Conservation (phyloP, 345 rosid genomes). For the Eucalyptus dawsonii region DNA sequence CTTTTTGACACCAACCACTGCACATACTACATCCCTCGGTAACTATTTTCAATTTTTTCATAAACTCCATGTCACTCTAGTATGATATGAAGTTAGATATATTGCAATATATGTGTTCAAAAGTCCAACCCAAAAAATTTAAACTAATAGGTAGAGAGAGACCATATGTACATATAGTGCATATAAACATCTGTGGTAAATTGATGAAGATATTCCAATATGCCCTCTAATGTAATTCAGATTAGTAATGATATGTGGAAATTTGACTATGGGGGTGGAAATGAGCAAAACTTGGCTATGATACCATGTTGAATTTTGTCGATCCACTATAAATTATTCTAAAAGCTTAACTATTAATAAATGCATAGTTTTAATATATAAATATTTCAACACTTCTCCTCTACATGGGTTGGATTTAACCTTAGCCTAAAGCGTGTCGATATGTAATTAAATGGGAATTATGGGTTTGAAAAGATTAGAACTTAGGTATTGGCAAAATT, state of each 20-base stretch:
- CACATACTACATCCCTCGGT: rapidly evolving
- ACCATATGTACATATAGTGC: neutral
- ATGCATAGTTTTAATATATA: neutral
- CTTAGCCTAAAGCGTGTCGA: neutral
- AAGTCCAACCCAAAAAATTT: neutral
- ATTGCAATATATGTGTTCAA: neutral
- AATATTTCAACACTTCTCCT: neutral
- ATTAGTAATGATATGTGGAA: neutral
- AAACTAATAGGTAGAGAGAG: neutral
- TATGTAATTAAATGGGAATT: neutral
- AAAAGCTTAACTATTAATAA: neutral
- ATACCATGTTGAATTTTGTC: neutral
- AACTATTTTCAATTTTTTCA: neutral
- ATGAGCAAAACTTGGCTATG: neutral
- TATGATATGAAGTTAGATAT: neutral
- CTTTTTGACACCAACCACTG: neutral
- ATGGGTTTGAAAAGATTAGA: neutral
- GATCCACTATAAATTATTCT: neutral
- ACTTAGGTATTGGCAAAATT: neutral
- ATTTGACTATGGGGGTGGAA: neutral
- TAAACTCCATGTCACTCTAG: neutral
- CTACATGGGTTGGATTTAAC: neutral
- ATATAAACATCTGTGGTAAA: neutral
- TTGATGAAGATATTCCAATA: neutral
- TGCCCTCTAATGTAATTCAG: neutral